Percentiles rank a stretch among this genome's conserved stretches.
Conservation (phyloP, 2,329 filamentous ascomycete species). For the Scedosporium aurantiacum region DNA sequence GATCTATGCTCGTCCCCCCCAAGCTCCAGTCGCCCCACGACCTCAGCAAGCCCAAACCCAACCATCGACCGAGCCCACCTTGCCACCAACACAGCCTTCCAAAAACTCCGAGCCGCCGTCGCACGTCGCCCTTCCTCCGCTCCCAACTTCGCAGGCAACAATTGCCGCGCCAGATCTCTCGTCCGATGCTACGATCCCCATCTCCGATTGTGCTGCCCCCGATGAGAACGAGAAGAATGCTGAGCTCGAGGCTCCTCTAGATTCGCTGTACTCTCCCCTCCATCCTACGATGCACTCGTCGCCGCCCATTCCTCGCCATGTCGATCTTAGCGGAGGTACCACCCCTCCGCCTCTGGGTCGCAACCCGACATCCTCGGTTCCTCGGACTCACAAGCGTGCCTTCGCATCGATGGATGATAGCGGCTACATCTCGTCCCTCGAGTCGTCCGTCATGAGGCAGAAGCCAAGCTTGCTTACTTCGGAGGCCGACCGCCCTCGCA, state of each 20-base stretch:
- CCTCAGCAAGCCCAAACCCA: background rate
- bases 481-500: conserved; percentile 66
- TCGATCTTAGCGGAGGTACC: conserved; percentile 54
- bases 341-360: conserved; percentile 56
- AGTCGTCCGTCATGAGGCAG: conserved; percentile 75
- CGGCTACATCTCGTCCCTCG: conserved; percentile 91
- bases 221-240: conserved; percentile 37
- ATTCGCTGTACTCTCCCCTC: conserved; percentile 60
- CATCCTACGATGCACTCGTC: conserved; percentile 72
- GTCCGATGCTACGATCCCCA: conserved; percentile 66
- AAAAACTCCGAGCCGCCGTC: conserved; percentile 20
- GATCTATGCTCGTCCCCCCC: background rate
- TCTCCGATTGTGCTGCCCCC: conserved; percentile 52
- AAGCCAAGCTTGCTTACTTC: conserved; percentile 59
- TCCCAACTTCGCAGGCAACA: conserved; percentile 24
- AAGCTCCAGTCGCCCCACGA: background rate
- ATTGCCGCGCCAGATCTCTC: conserved; percentile 42
- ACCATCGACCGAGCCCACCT: conserved; percentile 32
- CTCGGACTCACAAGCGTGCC: conserved; percentile 63
- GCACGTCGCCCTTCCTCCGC: conserved; percentile 22
- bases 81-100: conserved; percentile 30
- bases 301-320: conserved; percentile 62
- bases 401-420: conserved; percentile 77
- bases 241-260: conserved; percentile 16
- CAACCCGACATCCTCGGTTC: conserved; percentile 50